These are phyloP conservation scores for Amanita phalloides DNA, from an alignment of 768 basidiomycete species.

Conservation along the genomic window DNA sequence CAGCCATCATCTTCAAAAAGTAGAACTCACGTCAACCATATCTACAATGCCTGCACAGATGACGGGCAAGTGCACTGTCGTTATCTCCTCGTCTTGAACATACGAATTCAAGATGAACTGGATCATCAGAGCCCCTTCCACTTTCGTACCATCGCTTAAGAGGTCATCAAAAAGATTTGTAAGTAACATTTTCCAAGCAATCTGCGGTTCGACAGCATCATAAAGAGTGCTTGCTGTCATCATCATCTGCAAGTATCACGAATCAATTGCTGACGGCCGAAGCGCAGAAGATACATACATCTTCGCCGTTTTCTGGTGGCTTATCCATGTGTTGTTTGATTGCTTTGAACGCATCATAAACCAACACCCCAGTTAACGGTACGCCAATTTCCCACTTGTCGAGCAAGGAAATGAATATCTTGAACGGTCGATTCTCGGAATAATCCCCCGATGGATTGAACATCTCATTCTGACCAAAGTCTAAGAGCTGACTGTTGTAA, in stretches of 20 bases:
- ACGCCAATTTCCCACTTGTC: constrained; percentile 97
- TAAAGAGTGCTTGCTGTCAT: constrained; percentile 85
- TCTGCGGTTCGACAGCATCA: constrained; percentile 84
- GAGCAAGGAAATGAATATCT: constrained; percentile 87
- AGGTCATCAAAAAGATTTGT: constrained; percentile 45
- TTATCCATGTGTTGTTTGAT: constrained; percentile 46
- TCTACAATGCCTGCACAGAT: constrained; percentile 64
- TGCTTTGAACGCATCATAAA: constrained; percentile 72
- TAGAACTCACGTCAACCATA: constrained; percentile 41
- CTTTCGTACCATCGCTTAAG: constrained; percentile 23
- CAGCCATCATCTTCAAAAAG: background rate
- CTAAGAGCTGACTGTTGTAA: background rate
- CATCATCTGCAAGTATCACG: constrained; percentile 33
- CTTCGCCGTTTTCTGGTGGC: constrained; percentile 43
- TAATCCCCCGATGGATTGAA: constrained; percentile 59
- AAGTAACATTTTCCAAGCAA: constrained; percentile 78
- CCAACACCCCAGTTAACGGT: constrained; percentile 64
- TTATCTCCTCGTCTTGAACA: constrained; percentile 84
- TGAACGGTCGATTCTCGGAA: constrained; percentile 79
- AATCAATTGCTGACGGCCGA: background rate
- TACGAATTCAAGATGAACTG: constrained; percentile 68
- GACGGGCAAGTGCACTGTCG: constrained; percentile 69
- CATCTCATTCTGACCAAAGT: constrained; percentile 57
- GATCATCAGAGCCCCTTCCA: constrained; percentile 56
- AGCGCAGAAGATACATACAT: constrained; percentile 28